Conservation (phyloP, 2,329 filamentous ascomycete species). For the Plectosphaerella sp. region DNA sequence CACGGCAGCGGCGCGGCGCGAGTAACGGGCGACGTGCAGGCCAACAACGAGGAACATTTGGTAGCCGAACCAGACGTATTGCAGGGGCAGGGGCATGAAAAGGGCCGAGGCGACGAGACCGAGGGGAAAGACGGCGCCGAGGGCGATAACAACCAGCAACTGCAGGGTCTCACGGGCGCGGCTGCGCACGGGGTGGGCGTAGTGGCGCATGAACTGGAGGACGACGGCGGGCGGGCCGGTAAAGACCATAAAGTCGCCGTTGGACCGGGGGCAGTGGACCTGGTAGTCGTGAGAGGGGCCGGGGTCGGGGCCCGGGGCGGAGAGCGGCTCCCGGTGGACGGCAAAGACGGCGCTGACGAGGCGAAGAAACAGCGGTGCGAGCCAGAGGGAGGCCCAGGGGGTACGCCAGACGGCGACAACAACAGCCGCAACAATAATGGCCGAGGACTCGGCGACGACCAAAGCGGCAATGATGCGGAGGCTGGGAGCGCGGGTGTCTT, state of each 20-base stretch:
- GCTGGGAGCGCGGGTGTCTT: conserved; percentile 2
- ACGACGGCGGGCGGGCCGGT: conserved; percentile 1
- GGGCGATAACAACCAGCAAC: conserved; percentile 8
- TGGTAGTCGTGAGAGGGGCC: conserved; percentile 8
- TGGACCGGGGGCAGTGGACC: conserved; percentile 10
- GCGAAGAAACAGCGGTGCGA: conserved; percentile 7
- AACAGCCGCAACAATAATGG: not conserved
- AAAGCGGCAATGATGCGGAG: conserved; percentile 2
- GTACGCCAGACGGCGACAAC: conserved; percentile 1
- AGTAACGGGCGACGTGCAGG: conserved; percentile 14
- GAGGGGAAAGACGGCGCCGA: conserved; percentile 11
- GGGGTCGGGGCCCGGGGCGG: not conserved
- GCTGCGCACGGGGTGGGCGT: conserved; percentile 14
- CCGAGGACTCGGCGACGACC: conserved; percentile 3
- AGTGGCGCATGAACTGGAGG: conserved; percentile 16
- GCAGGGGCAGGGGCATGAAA: conserved; percentile 12
- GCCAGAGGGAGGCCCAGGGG: conserved; percentile 7
- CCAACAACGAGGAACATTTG: conserved; percentile 14
- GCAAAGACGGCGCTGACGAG: conserved; percentile 8
- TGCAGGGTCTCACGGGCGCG: conserved; percentile 10
- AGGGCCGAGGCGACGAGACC: conserved; percentile 10
- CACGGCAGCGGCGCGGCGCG: not conserved
- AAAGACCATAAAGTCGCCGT: conserved; percentile 14
- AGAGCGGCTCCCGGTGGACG: conserved; percentile 7
- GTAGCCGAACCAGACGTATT: conserved; percentile 16